Evolutionary conservation across 1,284 basidiomycete genomes (phyloP), one percentile per base, ranked within the genome.

Genomic region (Cryptococcus sp.): DNA sequence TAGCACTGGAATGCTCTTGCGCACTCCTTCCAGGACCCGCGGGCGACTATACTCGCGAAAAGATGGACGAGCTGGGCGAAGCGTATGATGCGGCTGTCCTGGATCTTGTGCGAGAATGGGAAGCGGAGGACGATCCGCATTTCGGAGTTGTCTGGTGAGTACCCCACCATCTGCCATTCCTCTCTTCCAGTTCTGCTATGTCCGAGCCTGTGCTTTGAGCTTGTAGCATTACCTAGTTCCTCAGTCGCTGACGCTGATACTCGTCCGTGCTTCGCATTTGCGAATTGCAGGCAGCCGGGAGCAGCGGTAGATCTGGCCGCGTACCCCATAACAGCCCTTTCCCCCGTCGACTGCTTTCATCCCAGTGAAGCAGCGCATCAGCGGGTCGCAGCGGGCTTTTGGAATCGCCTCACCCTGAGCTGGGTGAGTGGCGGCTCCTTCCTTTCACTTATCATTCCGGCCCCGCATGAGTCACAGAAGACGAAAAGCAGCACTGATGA

Each of bases 301-400:
- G 57, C 67, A 5, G 69, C 65, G 7, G 62, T 80, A 27, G 76
- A 78, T 43, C 66, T 79, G 5, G 67, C 62, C 5, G 58, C 69
- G 40, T 79, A 73, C 51, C 79, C 79, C 3, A 71, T 78, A 19
- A 66, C 73, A 43, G 75, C 77, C 2, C 60, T 80, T 5, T 75
- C 72, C 8, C 67, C 68, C n/a, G 63, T 75, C 6, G 79, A 80
- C 59, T 80, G 78, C 61, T 80, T 79, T 63, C 79, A 79, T 50
- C 79, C 79, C 4, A 75, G 72, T 15, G 70, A 68, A 19, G 65
- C 64, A 23, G 73, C 72, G 0, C 79, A 80, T 57, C 64, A 70
- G 50, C 60, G 78, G 0, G 69, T 80, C 16, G 78, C 76, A 4
- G 72, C 75, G 1, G 78, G 76, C 0, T 52, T 79, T 38, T 80